Conservation (phyloP, 1,139 yeast species). For the Geotrichum siamense region DNA sequence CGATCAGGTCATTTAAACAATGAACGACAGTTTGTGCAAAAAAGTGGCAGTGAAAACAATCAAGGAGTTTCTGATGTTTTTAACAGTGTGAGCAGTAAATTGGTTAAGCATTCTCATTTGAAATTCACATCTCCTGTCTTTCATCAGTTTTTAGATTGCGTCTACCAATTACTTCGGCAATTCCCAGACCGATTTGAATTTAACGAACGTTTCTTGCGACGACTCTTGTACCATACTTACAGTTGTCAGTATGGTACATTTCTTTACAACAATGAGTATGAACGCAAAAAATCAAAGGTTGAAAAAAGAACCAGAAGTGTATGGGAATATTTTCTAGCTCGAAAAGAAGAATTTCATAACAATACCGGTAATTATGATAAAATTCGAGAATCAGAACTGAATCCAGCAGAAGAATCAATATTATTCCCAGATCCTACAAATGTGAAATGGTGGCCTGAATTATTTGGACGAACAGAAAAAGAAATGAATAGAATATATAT, state of each 20-base stretch:
- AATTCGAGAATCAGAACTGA: slow-evolving; percentile 17
- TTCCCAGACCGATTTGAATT: slow-evolving; percentile 72
- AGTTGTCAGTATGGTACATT: slow-evolving; percentile 96
- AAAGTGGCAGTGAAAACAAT: slow-evolving; percentile 25
- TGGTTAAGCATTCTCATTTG: slow-evolving; percentile 33
- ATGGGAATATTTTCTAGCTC: slow-evolving; percentile 88
- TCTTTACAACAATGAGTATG: slow-evolving; percentile 65
- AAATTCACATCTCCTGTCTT: slow-evolving; percentile 79
- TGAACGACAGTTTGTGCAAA: slow-evolving; percentile 22
- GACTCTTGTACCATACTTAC: slow-evolving; percentile 78
- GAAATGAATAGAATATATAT: slow-evolving; percentile 53
- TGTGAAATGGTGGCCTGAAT: slow-evolving; percentile 81
- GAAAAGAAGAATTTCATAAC: slow-evolving; percentile 63
- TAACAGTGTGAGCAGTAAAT: slow-evolving; percentile 32
- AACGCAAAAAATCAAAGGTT: slow-evolving; percentile 42
- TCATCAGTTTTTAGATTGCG: slow-evolving; percentile 88
- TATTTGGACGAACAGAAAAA: slow-evolving; percentile 67
- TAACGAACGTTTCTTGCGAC: slow-evolving; percentile 77
- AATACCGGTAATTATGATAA: slow-evolving; percentile 18
- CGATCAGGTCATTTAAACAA: slow-evolving; percentile 62
- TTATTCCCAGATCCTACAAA: slow-evolving; percentile 63
- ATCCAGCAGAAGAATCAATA: slow-evolving; percentile 36
- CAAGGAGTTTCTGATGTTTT: slow-evolving; percentile 37
- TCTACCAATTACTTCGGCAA: slow-evolving; percentile 69
- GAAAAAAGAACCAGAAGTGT: slow-evolving; percentile 59